A percentile compares a stretch with the other conserved stretches of the same genome.
These are phyloP conservation scores for Cercospora janseana DNA, from an alignment of 2,329 filamentous ascomycete genomes.

Conservation along the genomic window DNA sequence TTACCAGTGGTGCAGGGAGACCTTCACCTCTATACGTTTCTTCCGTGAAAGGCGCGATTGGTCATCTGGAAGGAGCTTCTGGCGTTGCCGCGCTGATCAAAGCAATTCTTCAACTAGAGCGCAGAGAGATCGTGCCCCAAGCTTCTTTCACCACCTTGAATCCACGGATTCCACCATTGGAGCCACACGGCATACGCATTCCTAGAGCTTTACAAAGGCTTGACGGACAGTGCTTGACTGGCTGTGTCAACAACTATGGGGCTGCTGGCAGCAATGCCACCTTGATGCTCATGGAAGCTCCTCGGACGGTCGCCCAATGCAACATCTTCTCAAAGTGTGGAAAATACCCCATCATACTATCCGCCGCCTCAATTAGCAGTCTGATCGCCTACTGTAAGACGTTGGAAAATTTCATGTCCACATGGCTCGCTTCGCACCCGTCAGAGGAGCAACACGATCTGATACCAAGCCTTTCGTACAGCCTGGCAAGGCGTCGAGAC, in stretches of 20 bases:
- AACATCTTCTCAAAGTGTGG: neutral
- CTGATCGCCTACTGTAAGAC: constrained; percentile 3
- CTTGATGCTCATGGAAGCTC: constrained; percentile 10
- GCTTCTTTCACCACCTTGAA: constrained; percentile 15
- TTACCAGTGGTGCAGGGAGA: neutral
- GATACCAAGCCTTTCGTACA: neutral
- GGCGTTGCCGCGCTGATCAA: constrained; percentile 39
- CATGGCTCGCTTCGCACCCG: neutral
- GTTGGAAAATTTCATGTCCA: neutral
- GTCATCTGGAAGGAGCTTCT: constrained; percentile 39
- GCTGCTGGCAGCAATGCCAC: constrained; percentile 40
- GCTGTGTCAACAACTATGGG: constrained; percentile 40
- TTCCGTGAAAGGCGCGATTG: constrained; percentile 39
- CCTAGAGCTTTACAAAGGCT: constrained; percentile 7
- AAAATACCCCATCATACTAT: constrained; percentile 8
- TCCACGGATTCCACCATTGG: constrained; percentile 12
- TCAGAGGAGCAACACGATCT: neutral
- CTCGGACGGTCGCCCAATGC: neutral
- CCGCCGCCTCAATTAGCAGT: neutral
- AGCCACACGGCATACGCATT: constrained; percentile 1
- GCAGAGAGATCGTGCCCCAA: constrained; percentile 37
- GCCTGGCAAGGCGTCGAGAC: constrained; percentile 5
- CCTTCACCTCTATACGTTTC: constrained; percentile 30
- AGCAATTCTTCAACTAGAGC: constrained; percentile 38
- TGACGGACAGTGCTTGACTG: constrained; percentile 6